These are phyloP conservation scores for Ustilago lituana DNA, from an alignment of 1,284 basidiomycete species.

Conservation along the genomic window DNA sequence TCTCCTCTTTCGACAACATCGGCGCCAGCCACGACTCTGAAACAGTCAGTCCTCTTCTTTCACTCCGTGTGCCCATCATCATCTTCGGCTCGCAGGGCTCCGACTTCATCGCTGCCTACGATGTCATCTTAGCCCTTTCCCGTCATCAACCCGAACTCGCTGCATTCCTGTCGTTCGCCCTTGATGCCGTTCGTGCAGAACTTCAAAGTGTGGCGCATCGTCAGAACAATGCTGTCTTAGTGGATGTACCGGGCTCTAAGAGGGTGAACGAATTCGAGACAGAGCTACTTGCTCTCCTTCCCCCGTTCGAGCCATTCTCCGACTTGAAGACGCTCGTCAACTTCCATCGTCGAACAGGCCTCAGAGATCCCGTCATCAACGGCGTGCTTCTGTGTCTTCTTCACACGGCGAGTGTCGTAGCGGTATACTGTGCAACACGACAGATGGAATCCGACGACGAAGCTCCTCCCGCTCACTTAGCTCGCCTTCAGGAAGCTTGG, in stretches of 20 bases:
- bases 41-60: no score
- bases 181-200: conserved; percentile 28
- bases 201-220: conserved; percentile 32
- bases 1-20: conserved; percentile 34
- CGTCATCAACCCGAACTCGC: conserved; percentile 16
- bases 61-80: conserved; percentile 25
- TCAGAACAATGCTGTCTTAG: not conserved
- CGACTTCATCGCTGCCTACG: conserved; percentile 30
- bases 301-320: conserved; percentile 29
- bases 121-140: conserved; percentile 20
- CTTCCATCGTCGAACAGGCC: conserved; percentile 23
- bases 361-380: conserved; percentile 38
- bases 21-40: not conserved
- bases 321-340: conserved; percentile 19
- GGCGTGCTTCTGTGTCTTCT: conserved; percentile 40
- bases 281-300: conserved; percentile 31
- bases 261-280: conserved; percentile 4
- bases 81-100: conserved; percentile 47
- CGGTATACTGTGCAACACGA: conserved; percentile 14
- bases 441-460: not conserved
- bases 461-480: not conserved
- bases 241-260: not conserved
- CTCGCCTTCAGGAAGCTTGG: conserved; percentile 14
- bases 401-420: conserved; percentile 33
- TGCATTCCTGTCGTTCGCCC: conserved; percentile 32